Conservation (phyloP, 2,329 filamentous ascomycete genomes). For the Dichotomopilus funicola region DNA sequence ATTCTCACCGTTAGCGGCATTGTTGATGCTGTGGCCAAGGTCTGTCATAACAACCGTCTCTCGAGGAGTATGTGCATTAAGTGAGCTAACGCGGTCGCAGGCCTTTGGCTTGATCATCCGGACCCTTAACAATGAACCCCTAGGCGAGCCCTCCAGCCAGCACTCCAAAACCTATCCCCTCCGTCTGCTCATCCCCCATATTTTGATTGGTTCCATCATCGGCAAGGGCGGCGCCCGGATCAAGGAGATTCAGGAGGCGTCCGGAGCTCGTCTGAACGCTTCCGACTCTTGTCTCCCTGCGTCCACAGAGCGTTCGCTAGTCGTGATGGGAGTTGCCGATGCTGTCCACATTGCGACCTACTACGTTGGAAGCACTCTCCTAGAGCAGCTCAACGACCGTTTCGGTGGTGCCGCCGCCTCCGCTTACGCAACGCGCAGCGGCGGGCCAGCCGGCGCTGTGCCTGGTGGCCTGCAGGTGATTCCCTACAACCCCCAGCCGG, state of each 20-base stretch:
- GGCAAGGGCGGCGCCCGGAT: conserved; percentile 94
- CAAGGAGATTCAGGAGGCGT: conserved; percentile 96
- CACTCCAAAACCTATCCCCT: conserved; percentile 97
- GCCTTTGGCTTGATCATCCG: conserved; percentile 97
- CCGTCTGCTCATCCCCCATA: conserved; percentile 89
- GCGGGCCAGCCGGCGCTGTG: conserved; percentile 85
- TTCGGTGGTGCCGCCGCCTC: conserved; percentile 94
- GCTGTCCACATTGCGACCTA: conserved; percentile 98
- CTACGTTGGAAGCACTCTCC: conserved; percentile 95
- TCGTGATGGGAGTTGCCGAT: conserved; percentile 95
- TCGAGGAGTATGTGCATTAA: not conserved
- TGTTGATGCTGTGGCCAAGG: conserved; percentile 95
- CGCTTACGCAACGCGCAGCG: conserved; percentile 93
- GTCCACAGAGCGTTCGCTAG: conserved; percentile 94
- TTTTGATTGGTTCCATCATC: conserved; percentile 97
- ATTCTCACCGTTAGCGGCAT: conserved; percentile 95
- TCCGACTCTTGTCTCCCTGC: conserved; percentile 91
- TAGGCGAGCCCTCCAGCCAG: conserved; percentile 79
- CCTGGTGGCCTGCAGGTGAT: conserved; percentile 98
- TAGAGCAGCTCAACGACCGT: conserved; percentile 93
- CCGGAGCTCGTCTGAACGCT: conserved; percentile 90
- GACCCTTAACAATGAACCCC: conserved; percentile 92
- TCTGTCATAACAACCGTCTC: conserved; percentile 30
- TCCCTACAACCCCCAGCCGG: conserved; percentile 91
- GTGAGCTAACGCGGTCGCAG: conserved; percentile 40